A percentile compares a stretch with the other conserved stretches of the same genome.
Conservation (phyloP, 345 rosid species). For the Sonneratia alba region DNA sequence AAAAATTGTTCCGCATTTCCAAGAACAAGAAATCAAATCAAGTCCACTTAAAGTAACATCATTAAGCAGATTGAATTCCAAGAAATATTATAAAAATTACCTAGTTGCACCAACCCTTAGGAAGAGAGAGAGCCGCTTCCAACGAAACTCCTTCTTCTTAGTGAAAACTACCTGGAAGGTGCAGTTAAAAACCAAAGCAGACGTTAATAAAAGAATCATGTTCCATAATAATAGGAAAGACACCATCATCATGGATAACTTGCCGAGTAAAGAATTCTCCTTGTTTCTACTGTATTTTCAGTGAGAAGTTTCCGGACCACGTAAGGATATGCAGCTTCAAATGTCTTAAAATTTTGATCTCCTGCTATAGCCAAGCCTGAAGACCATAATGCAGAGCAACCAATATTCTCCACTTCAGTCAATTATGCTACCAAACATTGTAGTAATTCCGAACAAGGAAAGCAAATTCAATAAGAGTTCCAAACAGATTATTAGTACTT, state of each 20-base stretch:
- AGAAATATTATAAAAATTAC: conserved; percentile 16
- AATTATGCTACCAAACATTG: background rate
- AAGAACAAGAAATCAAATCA: background rate
- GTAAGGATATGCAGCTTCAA: conserved; percentile 89
- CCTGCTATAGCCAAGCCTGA: conserved; percentile 81
- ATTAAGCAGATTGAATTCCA: background rate
- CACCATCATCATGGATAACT: conserved; percentile 1
- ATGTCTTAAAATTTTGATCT: conserved; percentile 80
- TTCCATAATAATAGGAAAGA: background rate
- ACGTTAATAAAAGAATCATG: conserved; percentile 8
- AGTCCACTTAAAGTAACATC: background rate
- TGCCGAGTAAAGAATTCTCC: conserved; percentile 81
- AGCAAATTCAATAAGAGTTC: background rate
- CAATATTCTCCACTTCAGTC: background rate
- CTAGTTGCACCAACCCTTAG: conserved; percentile 54
- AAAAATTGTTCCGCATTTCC: background rate
- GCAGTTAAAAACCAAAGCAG: conserved; percentile 6
- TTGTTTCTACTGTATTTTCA: conserved; percentile 58
- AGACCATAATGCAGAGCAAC: background rate
- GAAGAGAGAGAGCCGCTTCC: conserved; percentile 77
- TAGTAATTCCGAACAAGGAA: background rate
- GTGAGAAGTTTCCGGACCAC: conserved; percentile 79
- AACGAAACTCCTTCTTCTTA: conserved; percentile 71
- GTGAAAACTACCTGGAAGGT: conserved; percentile 57
- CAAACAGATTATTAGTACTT: background rate